Evolutionary conservation across 331 rosid genomes (phyloP).

Genomic region (Phaseolus coccineus): DNA sequence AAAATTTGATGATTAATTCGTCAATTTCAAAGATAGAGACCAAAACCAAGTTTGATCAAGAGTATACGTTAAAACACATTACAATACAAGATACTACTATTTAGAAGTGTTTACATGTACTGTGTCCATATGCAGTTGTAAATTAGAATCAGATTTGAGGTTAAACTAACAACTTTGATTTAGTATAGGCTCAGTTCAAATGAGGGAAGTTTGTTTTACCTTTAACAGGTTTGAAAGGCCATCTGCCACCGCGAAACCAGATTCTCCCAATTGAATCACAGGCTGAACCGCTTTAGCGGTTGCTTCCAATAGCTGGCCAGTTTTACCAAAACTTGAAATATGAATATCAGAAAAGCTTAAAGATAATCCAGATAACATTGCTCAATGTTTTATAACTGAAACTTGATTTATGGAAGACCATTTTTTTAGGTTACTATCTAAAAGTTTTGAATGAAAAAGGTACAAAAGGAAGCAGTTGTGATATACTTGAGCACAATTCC

Average conservation of each 20-base stretch:
- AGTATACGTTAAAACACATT: background rate
- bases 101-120: background rate
- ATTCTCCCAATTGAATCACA: conserved; percentile 76
- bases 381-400: background rate
- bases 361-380: conserved; percentile 7
- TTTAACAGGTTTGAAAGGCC: conserved; percentile 84
- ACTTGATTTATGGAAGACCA: background rate
- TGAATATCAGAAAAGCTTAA: conserved; percentile 2
- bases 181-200: background rate
- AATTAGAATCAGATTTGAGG: conserved; percentile 1
- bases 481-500: conserved; percentile 16
- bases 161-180: conserved; percentile 5
- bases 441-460: conserved; percentile 5
- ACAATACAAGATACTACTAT: background rate
- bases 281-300: conserved; percentile 80
- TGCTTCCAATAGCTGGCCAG: conserved; percentile 74
- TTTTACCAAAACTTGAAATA: conserved; percentile 15
- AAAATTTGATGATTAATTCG: no score
- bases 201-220: conserved; percentile 48
- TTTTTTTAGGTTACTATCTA: background rate
- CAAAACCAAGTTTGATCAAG: no score
- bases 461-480: background rate
- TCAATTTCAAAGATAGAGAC: no score
- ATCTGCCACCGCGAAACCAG: conserved; percentile 75
- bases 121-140: background rate